Evolutionary conservation across 1,284 basidiomycete species (phyloP), one percentile per base, ranked within the genome.

Genomic region (Cronartium ribicola): DNA sequence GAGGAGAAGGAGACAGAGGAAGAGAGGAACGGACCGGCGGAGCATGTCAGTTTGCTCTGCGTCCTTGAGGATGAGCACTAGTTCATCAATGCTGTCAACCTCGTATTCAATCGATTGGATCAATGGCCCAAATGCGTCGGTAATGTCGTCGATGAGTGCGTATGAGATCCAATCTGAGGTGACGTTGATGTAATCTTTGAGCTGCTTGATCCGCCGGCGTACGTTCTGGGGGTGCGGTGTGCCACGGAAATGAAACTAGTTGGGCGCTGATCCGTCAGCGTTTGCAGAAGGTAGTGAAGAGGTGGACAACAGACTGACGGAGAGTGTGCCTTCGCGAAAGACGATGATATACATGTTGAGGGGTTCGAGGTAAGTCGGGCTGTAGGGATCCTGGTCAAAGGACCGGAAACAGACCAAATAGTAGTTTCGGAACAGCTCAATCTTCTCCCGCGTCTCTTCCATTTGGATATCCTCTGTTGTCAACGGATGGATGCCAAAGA

Each of bases 161-260:
- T 99, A 99, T 13, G 94, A 98, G 79, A 99, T 98, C 96, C 96
- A 99, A 83, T 99, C 96, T 3, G 94, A 96, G 0, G 96, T 98
- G 78, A 98, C 96, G 77, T 88, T 91, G 83, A 99, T 98, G 83
- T 98, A 98, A 84, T 98, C 96, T 81, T 96, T 97, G 77, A 99
- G 89, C 82, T 98, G 96, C 84, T 98, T 98, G 82, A 99, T 99
- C 43, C 96, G 91, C 51, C 95, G 86, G 11, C 96, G 90, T 43
- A 99, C 96, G 81, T 96, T 98, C 80, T 97, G 94, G 1, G 96
- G 94, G 80, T 98, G 96, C 0, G 96, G 93, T 0, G 96, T 98
- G 13, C 92, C 91, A 43, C 92, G 86, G 86, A 97, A 98, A 82
- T 98, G 96, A 86, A 99, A 99, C 88, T 94, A 80, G 29, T 29